Conservation (phyloP, 1,284 basidiomycete species). For the Xanthoconium separans region DNA sequence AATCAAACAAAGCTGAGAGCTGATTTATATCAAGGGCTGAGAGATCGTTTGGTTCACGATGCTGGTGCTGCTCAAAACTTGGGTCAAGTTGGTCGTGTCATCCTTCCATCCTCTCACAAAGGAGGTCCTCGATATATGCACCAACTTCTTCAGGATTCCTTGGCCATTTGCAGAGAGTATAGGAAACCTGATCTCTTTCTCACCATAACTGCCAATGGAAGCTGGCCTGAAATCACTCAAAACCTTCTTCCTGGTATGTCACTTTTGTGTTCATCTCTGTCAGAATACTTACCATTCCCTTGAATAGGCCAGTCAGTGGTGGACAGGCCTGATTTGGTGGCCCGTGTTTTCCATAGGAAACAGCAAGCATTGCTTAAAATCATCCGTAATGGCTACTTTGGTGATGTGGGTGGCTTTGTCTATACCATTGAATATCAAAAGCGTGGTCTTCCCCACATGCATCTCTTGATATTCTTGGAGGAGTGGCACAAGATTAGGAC, state of each 20-base stretch:
- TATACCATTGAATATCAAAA: not conserved
- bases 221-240: not conserved
- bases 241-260: not conserved
- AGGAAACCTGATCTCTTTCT: not conserved
- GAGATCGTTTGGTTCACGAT: not conserved
- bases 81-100: slow-evolving; percentile 1
- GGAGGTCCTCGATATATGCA: not conserved
- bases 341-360: not conserved
- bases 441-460: not conserved
- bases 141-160: not conserved
- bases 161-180: not conserved
- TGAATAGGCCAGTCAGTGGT: not conserved
- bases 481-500: not conserved
- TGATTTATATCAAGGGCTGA: slow-evolving; percentile 13
- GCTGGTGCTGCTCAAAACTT: not conserved
- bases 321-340: not conserved
- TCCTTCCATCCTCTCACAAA: not conserved
- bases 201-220: not conserved
- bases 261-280: too few species aligned
- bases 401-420: not conserved
- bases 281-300: too few species aligned
- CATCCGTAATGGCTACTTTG: not conserved
- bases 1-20: slow-evolving; percentile 42
- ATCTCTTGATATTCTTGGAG: not conserved
- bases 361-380: not conserved